Base-by-base conservation (phyloP, 371 early-diverging fungal genomes). In the Haplosporangium sp. region DNA sequence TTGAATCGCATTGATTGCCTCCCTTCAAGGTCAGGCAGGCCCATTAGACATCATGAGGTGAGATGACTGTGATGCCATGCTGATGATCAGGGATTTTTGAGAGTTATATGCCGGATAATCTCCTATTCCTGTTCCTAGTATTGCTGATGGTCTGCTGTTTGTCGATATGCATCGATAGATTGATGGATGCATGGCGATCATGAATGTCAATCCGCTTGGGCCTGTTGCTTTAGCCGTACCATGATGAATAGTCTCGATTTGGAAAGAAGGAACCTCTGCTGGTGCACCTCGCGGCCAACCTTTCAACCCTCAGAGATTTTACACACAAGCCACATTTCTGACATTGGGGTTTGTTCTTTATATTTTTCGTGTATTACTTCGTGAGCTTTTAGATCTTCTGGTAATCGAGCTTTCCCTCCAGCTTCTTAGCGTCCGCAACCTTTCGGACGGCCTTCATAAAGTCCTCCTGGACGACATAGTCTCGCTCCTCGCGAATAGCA, bases 361-460 rank as follows among this genome's bases (percentile, higher is more conserved):
- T 29, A 29, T 29, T 29, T 29, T 29, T 29, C 29, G 29, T 29
- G 29, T 29, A 29, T 29, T 29, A 29, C 29, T 29, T 29, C 29
- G 29, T 29, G 29, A 29, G 29, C 29, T 29, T 40, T 29, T 90
- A 93, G 54, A 94, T 85, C 85, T 94, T 95, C 73, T 94, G 92
- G 85, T 98, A 98, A 79, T 99, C 99, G 69, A 99, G 82, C 88
- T 98, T 98, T 55, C 95, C 93, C 86, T 99, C 99, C 72, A 99
- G 87, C 81, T 99, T 99, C 92, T 99, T 99, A 51, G 96, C 91
- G 62, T 98, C 99, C 10, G 93, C 94, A 40, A 99, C 96, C 89
- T 99, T 99, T 74, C 99, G 92, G 29, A 96, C 99, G 10, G 99
- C 99, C 87, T 99, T 99, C 96, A 99, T 98, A 81, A 99, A 99